Evolutionary conservation across 148 eudicot genomes (phyloP).

Genomic region (Amaranthus cruentus): DNA sequence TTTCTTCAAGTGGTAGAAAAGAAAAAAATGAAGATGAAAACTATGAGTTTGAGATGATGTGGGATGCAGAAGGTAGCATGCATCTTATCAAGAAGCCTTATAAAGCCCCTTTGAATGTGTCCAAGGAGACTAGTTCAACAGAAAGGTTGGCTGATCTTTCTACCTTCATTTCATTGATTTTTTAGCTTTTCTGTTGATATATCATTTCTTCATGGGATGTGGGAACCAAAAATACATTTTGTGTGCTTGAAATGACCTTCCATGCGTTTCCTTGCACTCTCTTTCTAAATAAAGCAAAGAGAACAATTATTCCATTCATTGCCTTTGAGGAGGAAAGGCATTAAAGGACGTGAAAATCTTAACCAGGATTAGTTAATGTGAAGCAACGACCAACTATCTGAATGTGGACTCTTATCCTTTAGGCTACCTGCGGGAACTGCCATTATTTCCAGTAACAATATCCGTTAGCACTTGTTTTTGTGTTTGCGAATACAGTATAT

Average conservation of each 20-base stretch:
- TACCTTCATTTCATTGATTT: background rate
- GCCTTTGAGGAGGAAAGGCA: no score
- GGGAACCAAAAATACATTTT: background rate
- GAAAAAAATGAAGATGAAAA: constrained; percentile 89
- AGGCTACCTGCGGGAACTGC: no score
- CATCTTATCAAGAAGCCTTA: constrained; percentile 70
- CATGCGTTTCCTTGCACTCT: no score
- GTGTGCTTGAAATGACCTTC: background rate
- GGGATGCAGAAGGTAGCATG: constrained; percentile 98
- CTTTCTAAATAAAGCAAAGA: no score
- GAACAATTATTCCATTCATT: no score
- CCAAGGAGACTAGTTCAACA: constrained; percentile 40
- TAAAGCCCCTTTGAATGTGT: constrained; percentile 27
- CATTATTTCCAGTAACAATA: no score
- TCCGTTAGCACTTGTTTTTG: background rate
- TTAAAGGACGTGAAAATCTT: no score
- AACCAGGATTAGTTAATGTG: no score
- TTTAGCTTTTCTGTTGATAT: background rate
- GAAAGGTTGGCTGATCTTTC: constrained; percentile 49
- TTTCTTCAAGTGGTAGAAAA: constrained; percentile 39
- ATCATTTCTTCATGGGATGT: background rate
- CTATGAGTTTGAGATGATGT: constrained; percentile 78
- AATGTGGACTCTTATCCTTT: no score
- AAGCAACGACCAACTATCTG: no score
- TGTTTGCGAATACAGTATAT: background rate